Evolutionary conservation across 2,329 filamentous ascomycete species (phyloP).

Genomic region (Coniochaeta ligniaria): DNA sequence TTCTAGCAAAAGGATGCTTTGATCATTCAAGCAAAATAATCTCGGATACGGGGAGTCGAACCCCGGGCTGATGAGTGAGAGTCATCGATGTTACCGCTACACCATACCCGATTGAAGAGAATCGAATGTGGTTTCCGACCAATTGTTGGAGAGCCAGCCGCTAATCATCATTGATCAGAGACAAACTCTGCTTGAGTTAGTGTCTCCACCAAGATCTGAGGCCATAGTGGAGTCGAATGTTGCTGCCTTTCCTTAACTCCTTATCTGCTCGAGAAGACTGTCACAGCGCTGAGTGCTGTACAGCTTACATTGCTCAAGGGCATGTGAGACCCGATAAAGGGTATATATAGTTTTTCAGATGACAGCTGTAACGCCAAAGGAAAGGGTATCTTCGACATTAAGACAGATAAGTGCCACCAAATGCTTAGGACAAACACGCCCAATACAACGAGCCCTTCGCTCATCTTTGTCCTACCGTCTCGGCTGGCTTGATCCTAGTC

Average conservation of each 20-base stretch:
- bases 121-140: conserved; percentile 2
- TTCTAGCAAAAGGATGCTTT: too few species aligned
- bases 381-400: not conserved
- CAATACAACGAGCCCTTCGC: not conserved
- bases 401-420: not conserved
- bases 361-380: not conserved
- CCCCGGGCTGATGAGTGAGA: conserved; percentile 7
- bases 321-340: too few species aligned
- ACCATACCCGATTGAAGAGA: conserved; percentile 4
- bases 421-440: not conserved
- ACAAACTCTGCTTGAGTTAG: too few species aligned
- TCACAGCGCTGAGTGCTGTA: too few species aligned
- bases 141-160: not conserved
- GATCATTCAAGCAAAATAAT: not conserved
- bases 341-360: not conserved
- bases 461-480: not conserved
- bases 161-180: not conserved
- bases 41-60: conserved; percentile 7
- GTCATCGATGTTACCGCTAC: conserved; percentile 7
- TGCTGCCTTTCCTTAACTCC: too few species aligned
- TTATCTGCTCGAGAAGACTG: too few species aligned
- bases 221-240: too few species aligned
- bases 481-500: not conserved
- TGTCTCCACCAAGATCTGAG: too few species aligned
- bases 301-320: too few species aligned